phyloP scores from a whole-genome alignment of 208 protist genomes.

The Acanthamoeba sp. region DNA sequence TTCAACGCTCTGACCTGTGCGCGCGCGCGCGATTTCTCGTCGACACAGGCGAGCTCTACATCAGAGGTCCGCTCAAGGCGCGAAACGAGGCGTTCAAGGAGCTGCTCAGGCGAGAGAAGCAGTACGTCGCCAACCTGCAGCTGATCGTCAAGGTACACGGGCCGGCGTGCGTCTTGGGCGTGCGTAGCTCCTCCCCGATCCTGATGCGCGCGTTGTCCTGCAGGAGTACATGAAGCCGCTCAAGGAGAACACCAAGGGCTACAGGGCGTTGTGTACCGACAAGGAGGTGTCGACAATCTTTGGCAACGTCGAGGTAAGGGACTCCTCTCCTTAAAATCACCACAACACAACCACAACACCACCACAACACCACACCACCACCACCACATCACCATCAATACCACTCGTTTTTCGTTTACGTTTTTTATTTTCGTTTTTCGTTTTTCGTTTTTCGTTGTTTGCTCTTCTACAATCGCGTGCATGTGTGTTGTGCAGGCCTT shows the following conservation, averaged over 20 bases:
- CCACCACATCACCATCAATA: too few relatives aligned
- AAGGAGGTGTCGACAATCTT: constrained; percentile 42
- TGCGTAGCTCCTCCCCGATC: neutral
- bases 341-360: too few relatives aligned
- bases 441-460: too few relatives aligned
- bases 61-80: constrained; percentile 9
- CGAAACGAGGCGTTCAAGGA: constrained; percentile 62
- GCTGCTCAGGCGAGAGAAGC: constrained; percentile 12
- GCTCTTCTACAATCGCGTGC: too few relatives aligned
- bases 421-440: neutral
- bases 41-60: neutral
- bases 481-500: neutral
- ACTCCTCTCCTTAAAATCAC: neutral
- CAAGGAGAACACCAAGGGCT: constrained; percentile 57
- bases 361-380: too few relatives aligned
- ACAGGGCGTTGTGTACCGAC: constrained; percentile 44
- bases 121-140: constrained; percentile 32
- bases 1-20: too few relatives aligned
- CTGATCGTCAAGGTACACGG: constrained; percentile 9
- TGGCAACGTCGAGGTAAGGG: constrained; percentile 6
- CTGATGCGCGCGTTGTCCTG: too few relatives aligned
- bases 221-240: constrained; percentile 67
- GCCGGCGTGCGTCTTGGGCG: neutral
- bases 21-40: neutral
- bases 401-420: neutral